Percentiles rank a stretch among this genome's conserved stretches.
Conservation (phyloP, 2,329 filamentous ascomycete genomes). For the Scopulariopsis brevicaulis region DNA sequence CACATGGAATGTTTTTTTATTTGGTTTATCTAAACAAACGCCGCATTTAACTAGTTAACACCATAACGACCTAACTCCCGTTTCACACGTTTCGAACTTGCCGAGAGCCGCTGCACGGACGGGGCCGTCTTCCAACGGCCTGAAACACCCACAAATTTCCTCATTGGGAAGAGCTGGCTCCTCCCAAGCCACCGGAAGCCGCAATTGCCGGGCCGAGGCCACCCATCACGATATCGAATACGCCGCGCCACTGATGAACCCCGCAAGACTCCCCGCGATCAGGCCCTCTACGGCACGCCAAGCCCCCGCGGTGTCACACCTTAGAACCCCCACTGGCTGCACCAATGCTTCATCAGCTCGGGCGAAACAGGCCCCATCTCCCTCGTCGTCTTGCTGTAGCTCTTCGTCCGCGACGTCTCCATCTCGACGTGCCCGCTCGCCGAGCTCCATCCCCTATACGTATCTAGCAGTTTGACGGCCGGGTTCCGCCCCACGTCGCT, state of each 20-base stretch:
- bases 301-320: background rate
- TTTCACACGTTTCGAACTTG: background rate
- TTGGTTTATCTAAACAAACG: background rate
- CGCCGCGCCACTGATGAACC: background rate
- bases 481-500: constrained; percentile 30
- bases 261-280: background rate
- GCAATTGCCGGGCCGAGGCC: background rate
- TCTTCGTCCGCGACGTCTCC: constrained; percentile 25
- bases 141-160: background rate
- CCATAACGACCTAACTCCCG: background rate
- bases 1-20: background rate
- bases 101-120: background rate
- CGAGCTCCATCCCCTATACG: constrained; percentile 21
- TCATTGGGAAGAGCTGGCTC: background rate
- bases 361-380: constrained; percentile 25
- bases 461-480: constrained; percentile 39
- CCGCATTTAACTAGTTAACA: too few relatives aligned
- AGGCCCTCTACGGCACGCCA: background rate
- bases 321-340: constrained; percentile 28
- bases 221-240: background rate
- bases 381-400: constrained; percentile 28
- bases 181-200: background rate
- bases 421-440: constrained; percentile 20
- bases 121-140: background rate
- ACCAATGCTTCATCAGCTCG: constrained; percentile 34